Conservation (phyloP, 2,329 filamentous ascomycete species). For the Ustulina deusta region DNA sequence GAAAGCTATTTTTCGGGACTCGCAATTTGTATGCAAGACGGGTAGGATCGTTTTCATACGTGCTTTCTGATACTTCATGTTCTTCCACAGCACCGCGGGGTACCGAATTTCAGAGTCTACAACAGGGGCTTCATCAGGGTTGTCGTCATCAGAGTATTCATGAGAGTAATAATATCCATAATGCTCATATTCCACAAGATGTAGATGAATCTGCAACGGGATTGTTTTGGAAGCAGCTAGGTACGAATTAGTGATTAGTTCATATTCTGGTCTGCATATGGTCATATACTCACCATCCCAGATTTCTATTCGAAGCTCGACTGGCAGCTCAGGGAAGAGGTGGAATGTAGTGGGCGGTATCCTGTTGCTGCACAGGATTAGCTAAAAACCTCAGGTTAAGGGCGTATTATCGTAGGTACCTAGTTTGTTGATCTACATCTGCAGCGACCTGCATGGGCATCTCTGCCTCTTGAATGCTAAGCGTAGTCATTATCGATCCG, state of each 20-base stretch:
- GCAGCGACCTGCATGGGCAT: not conserved
- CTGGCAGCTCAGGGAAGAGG: not conserved
- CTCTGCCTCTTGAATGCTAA: not conserved
- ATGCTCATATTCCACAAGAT: too few relatives aligned
- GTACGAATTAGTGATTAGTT: not conserved
- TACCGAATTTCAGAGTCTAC: not conserved
- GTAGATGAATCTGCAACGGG: not conserved
- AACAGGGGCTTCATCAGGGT: too few relatives aligned
- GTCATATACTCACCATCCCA: not conserved
- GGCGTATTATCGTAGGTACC: not conserved
- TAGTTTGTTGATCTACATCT: not conserved
- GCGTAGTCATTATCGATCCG: not conserved
- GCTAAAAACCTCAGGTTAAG: not conserved
- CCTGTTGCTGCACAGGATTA: not conserved
- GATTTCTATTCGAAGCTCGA: slow-evolving; percentile 1
- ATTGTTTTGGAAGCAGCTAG: not conserved
- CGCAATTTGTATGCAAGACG: not conserved
- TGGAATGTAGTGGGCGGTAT: not conserved
- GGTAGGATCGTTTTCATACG: not conserved
- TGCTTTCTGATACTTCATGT: not conserved
- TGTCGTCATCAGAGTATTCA: too few relatives aligned
- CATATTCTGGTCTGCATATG: not conserved
- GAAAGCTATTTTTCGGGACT: not conserved
- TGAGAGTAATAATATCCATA: too few relatives aligned
- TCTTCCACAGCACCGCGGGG: not conserved